Evolutionary conservation across 2,329 filamentous ascomycete species (phyloP), one percentile per base, ranked within the genome.

Genomic region (Cladosporium sp.): DNA sequence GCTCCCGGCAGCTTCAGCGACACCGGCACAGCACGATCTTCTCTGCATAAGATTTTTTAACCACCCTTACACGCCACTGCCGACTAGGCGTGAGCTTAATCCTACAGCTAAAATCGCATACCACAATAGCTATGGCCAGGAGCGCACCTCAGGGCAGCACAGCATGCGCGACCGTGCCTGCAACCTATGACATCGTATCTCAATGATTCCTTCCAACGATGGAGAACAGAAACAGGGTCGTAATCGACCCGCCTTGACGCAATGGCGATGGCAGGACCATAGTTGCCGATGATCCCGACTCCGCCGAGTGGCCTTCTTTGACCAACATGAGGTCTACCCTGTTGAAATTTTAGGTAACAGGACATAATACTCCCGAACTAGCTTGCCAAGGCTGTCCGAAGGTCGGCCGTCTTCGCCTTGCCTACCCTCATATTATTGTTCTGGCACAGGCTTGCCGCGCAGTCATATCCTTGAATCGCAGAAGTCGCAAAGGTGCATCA

Each of bases 321-420:
- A 35, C 55, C 60, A 55, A 63, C 35, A 55, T 55, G 60, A 63
- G 60, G 46, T 35, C 50, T 63, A 44, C 50, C 49, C 60, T 29
- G 33, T 58, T 58, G 56, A 58, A 58, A 37, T 58, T 58, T 63
- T 63, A 63, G 49, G 60, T 63, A 63, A 63, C 49, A 40, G n/a
- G 18, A 63, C 60, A 55, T 23, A 55, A 40, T 52, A 55, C 50
- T 63, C 29, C 49, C 60, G 60, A 31, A 63, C 60, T 63, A 63
- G 60, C 60, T 55, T 50, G 60, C 60, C 60, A 63, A 63, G 60
- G 49, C 60, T 44, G 33, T 46, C 58, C 50, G 59, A 35, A 35
- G 46, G 59, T 55, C 35, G 37, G 33, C 60, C 60, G 49, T 63
- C 60, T 11, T 44, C 29, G 31, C 23, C 56, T 44, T 44, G 37